Conservation (phyloP, 2,329 filamentous ascomycete species). For the Alternaria dauci region DNA sequence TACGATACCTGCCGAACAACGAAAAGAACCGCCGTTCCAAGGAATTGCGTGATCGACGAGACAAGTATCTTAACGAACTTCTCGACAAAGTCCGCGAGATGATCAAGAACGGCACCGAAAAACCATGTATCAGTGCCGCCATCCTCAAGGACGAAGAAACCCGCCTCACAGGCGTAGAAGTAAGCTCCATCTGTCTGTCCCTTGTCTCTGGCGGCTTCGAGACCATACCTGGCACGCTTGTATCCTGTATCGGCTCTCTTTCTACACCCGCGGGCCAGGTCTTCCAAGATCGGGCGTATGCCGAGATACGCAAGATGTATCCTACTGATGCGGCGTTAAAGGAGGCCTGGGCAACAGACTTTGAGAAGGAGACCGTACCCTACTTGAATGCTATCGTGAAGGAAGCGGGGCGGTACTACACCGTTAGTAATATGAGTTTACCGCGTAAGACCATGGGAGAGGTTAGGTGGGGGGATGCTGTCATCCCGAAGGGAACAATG, state of each 20-base stretch:
- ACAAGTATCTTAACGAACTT: conserved; percentile 60
- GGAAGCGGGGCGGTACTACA: conserved; percentile 63
- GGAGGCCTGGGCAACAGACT: conserved; percentile 58
- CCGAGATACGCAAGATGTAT: conserved; percentile 61
- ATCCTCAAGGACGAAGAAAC: conserved; percentile 65
- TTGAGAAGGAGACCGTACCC: conserved; percentile 58
- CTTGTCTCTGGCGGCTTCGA: conserved; percentile 64
- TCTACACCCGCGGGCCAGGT: conserved; percentile 58
- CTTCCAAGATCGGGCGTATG: conserved; percentile 63
- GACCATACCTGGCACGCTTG: conserved; percentile 64
- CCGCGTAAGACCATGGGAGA: conserved; percentile 61
- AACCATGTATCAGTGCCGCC: conserved; percentile 63
- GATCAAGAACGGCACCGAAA: conserved; percentile 62
- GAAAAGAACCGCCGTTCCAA: conserved; percentile 52
- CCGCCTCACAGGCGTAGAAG: conserved; percentile 62
- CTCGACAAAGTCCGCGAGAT: conserved; percentile 61
- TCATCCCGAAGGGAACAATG: conserved; percentile 63
- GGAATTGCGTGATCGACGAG: conserved; percentile 55
- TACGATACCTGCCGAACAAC: conserved; percentile 62
- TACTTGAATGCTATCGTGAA: conserved; percentile 61
- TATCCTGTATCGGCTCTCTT: conserved; percentile 61
- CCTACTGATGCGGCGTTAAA: conserved; percentile 48
- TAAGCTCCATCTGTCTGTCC: conserved; percentile 62
- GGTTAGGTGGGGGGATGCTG: conserved; percentile 61
- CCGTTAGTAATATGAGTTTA: conserved; percentile 61